Evolutionary conservation across 169 alveolate species (phyloP).

Genomic region (Babesia sp.): DNA sequence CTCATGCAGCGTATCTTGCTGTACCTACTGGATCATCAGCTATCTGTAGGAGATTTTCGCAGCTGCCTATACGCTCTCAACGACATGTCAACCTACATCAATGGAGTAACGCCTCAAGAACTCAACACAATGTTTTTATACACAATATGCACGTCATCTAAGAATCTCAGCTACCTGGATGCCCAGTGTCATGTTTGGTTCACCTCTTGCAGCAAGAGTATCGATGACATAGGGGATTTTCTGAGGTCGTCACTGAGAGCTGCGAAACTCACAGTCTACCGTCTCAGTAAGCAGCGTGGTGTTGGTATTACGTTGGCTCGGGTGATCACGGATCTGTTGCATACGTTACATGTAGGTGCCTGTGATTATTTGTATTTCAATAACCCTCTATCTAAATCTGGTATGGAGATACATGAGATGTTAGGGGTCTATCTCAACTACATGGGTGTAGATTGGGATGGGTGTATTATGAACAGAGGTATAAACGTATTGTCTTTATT

Average conservation of each 20-base stretch:
- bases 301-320: slow-evolving; percentile 2
- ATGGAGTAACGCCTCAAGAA: slow-evolving; percentile 1
- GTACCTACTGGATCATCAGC: slow-evolving; percentile 9
- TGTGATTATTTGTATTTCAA: neutral
- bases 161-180: slow-evolving; percentile 28
- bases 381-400: neutral
- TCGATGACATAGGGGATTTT: neutral
- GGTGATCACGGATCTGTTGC: slow-evolving; percentile 8
- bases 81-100: slow-evolving; percentile 26
- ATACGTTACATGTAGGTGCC: neutral
- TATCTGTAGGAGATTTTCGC: slow-evolving; percentile 29
- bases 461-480: neutral
- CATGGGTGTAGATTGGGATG: slow-evolving; percentile 36
- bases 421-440: slow-evolving; percentile 6
- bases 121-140: slow-evolving; percentile 44
- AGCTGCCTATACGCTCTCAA: slow-evolving; percentile 32
- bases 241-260: slow-evolving; percentile 3
- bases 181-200: slow-evolving; percentile 29
- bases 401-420: slow-evolving; percentile 8
- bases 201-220: slow-evolving; percentile 1
- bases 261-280: slow-evolving; percentile 7
- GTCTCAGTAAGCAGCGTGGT: slow-evolving; percentile 5
- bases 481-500: neutral
- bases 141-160: slow-evolving; percentile 23
- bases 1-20: slow-evolving; percentile 35